These are phyloP conservation scores for Guyanaporus albipodus DNA, from an alignment of 768 basidiomycete species.

Conservation along the genomic window DNA sequence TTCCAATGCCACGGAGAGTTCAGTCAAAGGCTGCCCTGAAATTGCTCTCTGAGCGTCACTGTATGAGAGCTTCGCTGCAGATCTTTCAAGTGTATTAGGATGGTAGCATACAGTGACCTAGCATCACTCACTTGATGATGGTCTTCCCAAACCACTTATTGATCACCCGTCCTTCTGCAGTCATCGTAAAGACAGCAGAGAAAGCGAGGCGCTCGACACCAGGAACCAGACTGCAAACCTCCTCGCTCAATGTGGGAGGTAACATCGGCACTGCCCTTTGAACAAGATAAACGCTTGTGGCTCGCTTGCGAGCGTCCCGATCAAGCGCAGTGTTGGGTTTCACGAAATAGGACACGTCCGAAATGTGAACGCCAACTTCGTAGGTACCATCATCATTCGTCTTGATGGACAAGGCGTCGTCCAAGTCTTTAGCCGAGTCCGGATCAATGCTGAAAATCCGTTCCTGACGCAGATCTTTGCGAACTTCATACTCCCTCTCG, in stretches of 20 bases:
- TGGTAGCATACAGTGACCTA: neutral
- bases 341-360: conserved; percentile 94
- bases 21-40: conserved; percentile 60
- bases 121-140: conserved; percentile 67
- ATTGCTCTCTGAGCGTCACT: conserved; percentile 77
- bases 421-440: conserved; percentile 82
- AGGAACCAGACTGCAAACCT: conserved; percentile 88
- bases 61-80: conserved; percentile 84
- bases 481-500: conserved; percentile 81
- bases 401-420: conserved; percentile 91
- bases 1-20: conserved; percentile 50
- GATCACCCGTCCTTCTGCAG: conserved; percentile 72
- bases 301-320: conserved; percentile 95
- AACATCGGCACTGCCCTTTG: conserved; percentile 98
- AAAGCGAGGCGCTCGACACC: conserved; percentile 89
- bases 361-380: conserved; percentile 92
- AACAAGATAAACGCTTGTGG: conserved; percentile 94
- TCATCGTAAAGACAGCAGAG: conserved; percentile 84
- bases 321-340: conserved; percentile 96
- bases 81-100: conserved; percentile 44
- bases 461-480: conserved; percentile 82
- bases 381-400: conserved; percentile 88
- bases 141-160: conserved; percentile 94
- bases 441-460: conserved; percentile 95
- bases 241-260: conserved; percentile 88